Base-by-base conservation (phyloP, 768 basidiomycete species). In the Tubosaeta sp. region DNA sequence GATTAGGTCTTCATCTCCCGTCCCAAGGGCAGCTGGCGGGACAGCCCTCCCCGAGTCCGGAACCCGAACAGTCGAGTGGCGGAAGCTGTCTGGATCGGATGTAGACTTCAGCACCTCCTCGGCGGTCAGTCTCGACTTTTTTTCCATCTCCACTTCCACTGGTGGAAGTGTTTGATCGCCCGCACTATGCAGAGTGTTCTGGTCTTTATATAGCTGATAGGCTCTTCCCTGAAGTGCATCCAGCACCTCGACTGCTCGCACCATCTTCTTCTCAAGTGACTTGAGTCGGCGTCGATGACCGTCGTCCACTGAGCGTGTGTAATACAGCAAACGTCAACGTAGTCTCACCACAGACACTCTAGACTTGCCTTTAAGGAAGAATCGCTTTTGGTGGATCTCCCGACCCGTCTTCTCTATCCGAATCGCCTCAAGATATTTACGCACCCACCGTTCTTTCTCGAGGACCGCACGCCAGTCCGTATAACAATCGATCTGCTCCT, bases 381-480 rank as follows among this genome's bases (percentile, higher is more conserved):
- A 72, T 3, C 69, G 59, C n/a, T 40, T 55, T 7, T 58, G 54
- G 31, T 72, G 71, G 22, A 71, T 59, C 1, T 63, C 55, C 25
- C 69, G 52, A 0, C 71, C 71, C 0, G 55, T 50, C 41, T 58
- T 61, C 44, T 72, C 71, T 0, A 62, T 59, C 2, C 69, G 59
- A 18, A 71, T 65, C 9, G 67, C 68, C 39, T 69, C 63, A 10
- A 70, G 50, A 45, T 71, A 72, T 30, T 52, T 40, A 29, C 56
- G 57, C 38, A 66, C 53, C 55, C 59, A 55, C 7, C 55, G 57
- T 2, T 52, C 55, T 29, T 67, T 63, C 22, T 65, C 50, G 9
- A 60, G 46, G 16, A 58, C 53, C 1, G 25, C 35, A 1, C 44
- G 32, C 48, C 59, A 52, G 41, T 62, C 58, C 0, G 35, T 27